Evolutionary conservation across 192 early-diverging fungal genomes (phyloP).

Genomic region (Mortierella alpina): DNA sequence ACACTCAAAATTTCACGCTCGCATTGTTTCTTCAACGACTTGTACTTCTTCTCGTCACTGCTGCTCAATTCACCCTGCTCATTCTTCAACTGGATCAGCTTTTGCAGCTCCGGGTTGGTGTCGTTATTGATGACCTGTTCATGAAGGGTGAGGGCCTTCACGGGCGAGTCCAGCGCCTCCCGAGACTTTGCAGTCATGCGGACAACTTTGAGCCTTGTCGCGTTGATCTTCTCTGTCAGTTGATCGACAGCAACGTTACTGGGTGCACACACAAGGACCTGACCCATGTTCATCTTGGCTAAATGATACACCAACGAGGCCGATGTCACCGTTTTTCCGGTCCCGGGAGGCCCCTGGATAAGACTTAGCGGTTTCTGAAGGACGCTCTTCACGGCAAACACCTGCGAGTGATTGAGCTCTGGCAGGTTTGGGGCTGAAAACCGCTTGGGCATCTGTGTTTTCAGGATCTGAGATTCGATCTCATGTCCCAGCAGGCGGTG

Average conservation of each 20-base stretch:
- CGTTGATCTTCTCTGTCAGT: conserved; percentile 95
- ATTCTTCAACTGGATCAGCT: conserved; percentile 86
- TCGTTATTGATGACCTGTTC: conserved; percentile 97
- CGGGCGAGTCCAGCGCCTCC: conserved; percentile 93
- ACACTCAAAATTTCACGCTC: conserved; percentile 92
- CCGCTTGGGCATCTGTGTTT: conserved; percentile 84
- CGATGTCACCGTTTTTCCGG: conserved; percentile 98
- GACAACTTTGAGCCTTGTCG: conserved; percentile 94
- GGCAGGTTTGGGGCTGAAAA: conserved; percentile 95
- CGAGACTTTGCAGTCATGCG: conserved; percentile 93
- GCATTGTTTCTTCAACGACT: conserved; percentile 81
- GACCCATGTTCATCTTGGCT: conserved; percentile 86
- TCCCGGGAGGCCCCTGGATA: conserved; percentile 97
- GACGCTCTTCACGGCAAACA: conserved; percentile 92
- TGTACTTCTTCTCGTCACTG: conserved; percentile 89
- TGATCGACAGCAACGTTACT: conserved; percentile 99
- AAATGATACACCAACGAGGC: conserved; percentile 98
- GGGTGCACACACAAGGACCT: conserved; percentile 98
- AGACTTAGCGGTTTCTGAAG: conserved; percentile 93
- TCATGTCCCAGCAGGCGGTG: conserved; percentile 95
- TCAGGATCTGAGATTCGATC: conserved; percentile 86
- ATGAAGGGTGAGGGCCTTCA: conserved; percentile 94
- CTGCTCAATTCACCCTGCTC: conserved; percentile 92
- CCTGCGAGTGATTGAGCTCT: conserved; percentile 97
- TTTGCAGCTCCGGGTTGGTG: conserved; percentile 94